Conservation (phyloP, 495 filamentous ascomycete species). For the Neurospora sp. region DNA sequence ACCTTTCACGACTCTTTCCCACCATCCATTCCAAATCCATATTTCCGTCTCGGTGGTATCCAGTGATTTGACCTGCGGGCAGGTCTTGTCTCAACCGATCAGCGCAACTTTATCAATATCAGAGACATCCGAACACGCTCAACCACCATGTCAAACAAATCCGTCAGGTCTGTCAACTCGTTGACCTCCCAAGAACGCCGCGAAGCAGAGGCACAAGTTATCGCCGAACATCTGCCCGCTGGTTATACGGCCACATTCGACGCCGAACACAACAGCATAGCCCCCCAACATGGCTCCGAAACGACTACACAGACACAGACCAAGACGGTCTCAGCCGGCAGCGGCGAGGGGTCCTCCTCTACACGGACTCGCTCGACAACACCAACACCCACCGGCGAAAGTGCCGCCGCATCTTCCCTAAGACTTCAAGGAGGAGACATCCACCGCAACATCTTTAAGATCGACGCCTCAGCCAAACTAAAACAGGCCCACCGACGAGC, state of each 20-base stretch:
- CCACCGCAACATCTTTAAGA: constrained; percentile 58
- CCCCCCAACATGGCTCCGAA: constrained; percentile 5
- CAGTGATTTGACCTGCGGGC: neutral
- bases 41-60: neutral
- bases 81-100: neutral
- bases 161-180: constrained; percentile 1
- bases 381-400: neutral
- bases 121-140: neutral
- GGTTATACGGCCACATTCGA: constrained; percentile 38
- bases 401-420: constrained; percentile 39
- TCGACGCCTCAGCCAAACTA: constrained; percentile 41
- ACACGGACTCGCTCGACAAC: constrained; percentile 31
- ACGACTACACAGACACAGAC: constrained; percentile 3
- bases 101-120: neutral
- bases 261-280: constrained; percentile 1
- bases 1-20: neutral
- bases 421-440: constrained; percentile 58
- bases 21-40: neutral
- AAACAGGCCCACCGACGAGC: constrained; percentile 41
- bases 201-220: constrained; percentile 23
- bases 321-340: constrained; percentile 38
- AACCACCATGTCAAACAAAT: neutral
- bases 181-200: constrained; percentile 4
- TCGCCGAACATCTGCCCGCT: constrained; percentile 35
- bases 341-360: constrained; percentile 60